Evolutionary conservation across 73 alveolate genomes (phyloP), one percentile per base, ranked within the genome.

Genomic region (Strombidium stylifer): DNA sequence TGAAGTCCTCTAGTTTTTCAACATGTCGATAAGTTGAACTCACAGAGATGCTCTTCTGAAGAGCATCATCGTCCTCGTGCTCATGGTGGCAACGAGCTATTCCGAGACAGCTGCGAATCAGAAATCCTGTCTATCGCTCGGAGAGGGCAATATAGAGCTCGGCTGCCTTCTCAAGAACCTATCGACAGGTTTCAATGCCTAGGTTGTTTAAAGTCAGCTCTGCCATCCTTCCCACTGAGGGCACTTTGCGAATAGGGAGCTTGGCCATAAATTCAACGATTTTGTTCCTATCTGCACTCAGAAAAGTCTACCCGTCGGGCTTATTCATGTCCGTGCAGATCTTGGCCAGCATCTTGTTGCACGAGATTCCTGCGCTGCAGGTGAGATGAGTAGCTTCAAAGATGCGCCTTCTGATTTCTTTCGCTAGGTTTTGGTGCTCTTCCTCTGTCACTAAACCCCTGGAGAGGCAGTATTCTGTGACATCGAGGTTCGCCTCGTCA

Each of bases 301-400:
- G 68, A 40, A 62, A 73, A 56, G 35, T 83, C 49, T 94, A 81
- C 1, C 99, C 99, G 82, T 97, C 86, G 1, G 99, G 99, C 60
- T 97, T 97, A 69, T 87, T 90, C 87, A 87, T 86, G 44, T 97
- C 99, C 0, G 99, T 74, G 51, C 98, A 87, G 1, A 93, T 91
- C 54, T 97, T 97, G n/a, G 99, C 99, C 5, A 97, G 87, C 95
- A 93, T 94, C 71, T 94, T 95, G 75, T 94, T 93, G 66, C 97
- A 83, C 8, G 98, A 97, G 44, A 97, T 94, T 21, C 99, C 99
- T 40, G 98, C 97, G 41, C 99, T 93, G 44, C 98, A 89, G 5
- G 99, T 92, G 23, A 97, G 85, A 51, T 85, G 42, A n/a, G 98
- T 94, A 36, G 74, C 65, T 49, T 82, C 87, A 45, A 50, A 56